Evolutionary conservation across 164 flowering plant genomes (phyloP), one percentile per base, ranked within the genome.

Genomic region (Buxus sempervirens): DNA sequence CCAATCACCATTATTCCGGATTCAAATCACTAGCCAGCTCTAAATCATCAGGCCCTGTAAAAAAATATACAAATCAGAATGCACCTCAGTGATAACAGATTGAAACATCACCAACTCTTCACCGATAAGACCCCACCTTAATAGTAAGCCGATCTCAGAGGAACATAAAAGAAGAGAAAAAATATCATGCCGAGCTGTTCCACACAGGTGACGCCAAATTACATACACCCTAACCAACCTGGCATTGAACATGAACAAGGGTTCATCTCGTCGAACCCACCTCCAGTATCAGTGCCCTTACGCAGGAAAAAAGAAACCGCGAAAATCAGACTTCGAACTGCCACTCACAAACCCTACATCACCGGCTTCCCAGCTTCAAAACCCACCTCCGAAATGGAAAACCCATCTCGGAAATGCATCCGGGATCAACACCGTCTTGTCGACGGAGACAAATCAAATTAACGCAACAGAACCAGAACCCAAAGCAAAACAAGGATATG

Each of bases 321-420:
- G 5, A 32, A 7, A 32, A 32, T 32, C 7, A 7, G 38, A 32
- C 3, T 3, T 7, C 38, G 38, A 32, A 3, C 38, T 32, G 38
- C 3, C 38, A 24, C 14, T 12, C 38, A 18, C n/a, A 2, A 45
- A 10, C 51, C 18, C 1, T 3, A 32, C 38, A 60, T 45, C 61
- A 20, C 54, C 49, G 9, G 21, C 14, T 27, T 25, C n/a, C 7
- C 15, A 56, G 27, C 62, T 60, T 53, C 13, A 0, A 8, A 59
- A 48, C 55, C 65, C 65, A 54, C 32, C 58, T 62, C 41, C 68
- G 68, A 67, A 77, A 72, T 62, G 45, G 65, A 73, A 76, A 74
- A 66, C 75, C 69, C 74, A 71, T 24, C 53, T 48, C 57, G 19
- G n/a, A 13, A 18, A 10, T 56, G 62, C 36, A 51, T 45, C 26